Base-by-base conservation (phyloP, 495 filamentous ascomycete species). In the Trichocladium antarcticum region DNA sequence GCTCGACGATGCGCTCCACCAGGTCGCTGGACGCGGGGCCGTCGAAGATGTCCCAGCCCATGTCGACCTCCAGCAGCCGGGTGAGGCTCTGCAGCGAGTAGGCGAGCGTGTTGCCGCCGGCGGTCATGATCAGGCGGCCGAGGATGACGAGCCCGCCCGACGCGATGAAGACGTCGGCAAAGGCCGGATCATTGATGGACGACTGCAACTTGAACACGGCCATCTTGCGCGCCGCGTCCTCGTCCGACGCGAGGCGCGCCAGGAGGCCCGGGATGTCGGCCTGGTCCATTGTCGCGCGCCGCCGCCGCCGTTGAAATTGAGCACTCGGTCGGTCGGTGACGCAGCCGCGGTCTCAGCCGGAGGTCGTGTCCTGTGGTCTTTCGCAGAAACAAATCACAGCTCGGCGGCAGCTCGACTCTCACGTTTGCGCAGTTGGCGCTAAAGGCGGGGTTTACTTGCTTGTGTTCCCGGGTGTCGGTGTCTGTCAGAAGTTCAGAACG, bases 191-290 rank as follows among this genome's bases (percentile, higher is more conserved):
- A 58, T 87, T 87, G 60, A 99, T 95, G 51, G 82, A 86, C 35
- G 79, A 76, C 66, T 99, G 92, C 34, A 99, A 79, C 67, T 94
- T 95, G 77, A 99, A 99, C 50, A 89, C 93, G 11, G 92, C 92
- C 87, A 95, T 96, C 72, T 99, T 99, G 57, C 92, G 87, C 47
- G 87, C 85, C 28, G 86, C 86, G 76, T 97, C 93, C 68, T 77
- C 75, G 52, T 77, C 74, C 62, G 73, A 76, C 22, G 68, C 66
- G 24, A 79, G 68, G 53, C 74, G 74, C 61, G 72, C 67, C 53
- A 79, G 66, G 47, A 79, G 68, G 50, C 72, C 68, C 28, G 74
- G 74, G 45, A 77, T 76, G 55, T 77, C 74, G 43, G 74, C 69
- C 55, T 74, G 72, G 49, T 74, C 71, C 72, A 75, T 75, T 32